A percentile compares a stretch with the other conserved stretches of the same genome.
Conservation (phyloP, 495 filamentous ascomycete genomes). For the Annulohypoxylon bovei region DNA sequence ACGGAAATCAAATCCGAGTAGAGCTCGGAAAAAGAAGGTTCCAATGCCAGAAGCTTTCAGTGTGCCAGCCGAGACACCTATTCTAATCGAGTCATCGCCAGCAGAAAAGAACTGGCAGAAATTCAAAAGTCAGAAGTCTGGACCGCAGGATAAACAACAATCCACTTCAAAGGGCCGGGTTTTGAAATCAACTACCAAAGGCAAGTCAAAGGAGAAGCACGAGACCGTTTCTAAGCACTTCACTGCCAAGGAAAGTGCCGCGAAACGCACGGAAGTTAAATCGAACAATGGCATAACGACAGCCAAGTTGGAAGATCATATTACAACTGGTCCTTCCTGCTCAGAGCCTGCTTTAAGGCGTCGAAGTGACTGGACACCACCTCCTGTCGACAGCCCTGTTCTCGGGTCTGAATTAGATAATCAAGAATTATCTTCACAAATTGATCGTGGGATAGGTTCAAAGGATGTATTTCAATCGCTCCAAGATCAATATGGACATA, state of each 20-base stretch:
- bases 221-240: slow-evolving; percentile 54
- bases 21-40: slow-evolving; percentile 22
- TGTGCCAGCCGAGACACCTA: slow-evolving; percentile 12
- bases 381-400: slow-evolving; percentile 47
- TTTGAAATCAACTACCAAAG: slow-evolving; percentile 47
- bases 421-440: slow-evolving; percentile 42
- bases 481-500: slow-evolving; percentile 45
- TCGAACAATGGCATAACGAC: not conserved
- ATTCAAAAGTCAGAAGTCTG: slow-evolving; percentile 40
- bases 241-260: slow-evolving; percentile 25
- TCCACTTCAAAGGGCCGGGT: slow-evolving; percentile 47
- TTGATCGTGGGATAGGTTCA: slow-evolving; percentile 3
- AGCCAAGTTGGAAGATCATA: not conserved
- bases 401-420: slow-evolving; percentile 36
- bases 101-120: slow-evolving; percentile 51
- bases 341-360: slow-evolving; percentile 60
- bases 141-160: slow-evolving; percentile 40
- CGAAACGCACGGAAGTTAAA: slow-evolving; percentile 3
- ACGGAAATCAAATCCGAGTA: slow-evolving; percentile 37
- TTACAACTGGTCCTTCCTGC: slow-evolving; percentile 41
- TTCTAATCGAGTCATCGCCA: slow-evolving; percentile 36
- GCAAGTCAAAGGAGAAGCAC: slow-evolving; percentile 30
- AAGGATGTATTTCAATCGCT: slow-evolving; percentile 50
- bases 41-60: not conserved
- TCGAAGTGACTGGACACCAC: slow-evolving; percentile 69